phyloP scores from a whole-genome alignment of 2,329 filamentous ascomycete species.

The Microsporum audouinii region DNA sequence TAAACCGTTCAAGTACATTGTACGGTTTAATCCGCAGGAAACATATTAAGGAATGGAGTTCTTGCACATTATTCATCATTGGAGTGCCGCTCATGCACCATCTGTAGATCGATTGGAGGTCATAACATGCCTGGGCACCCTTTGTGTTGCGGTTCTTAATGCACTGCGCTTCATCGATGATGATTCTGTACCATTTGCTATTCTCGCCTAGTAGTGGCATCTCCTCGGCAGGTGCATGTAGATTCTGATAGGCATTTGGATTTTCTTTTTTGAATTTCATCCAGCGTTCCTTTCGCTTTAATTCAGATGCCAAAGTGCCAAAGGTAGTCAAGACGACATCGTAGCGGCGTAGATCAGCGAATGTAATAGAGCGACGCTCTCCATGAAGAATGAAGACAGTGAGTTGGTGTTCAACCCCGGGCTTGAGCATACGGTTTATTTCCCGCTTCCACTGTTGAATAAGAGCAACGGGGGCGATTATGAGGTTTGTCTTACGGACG shows the following conservation, averaged over 20 bases:
- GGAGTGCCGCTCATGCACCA: constrained; percentile 73
- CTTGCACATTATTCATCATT: constrained; percentile 76
- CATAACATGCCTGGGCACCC: constrained; percentile 48
- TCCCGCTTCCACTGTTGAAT: constrained; percentile 78
- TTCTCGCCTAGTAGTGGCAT: constrained; percentile 51
- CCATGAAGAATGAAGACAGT: constrained; percentile 60
- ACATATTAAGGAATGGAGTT: constrained; percentile 64
- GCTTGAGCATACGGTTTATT: constrained; percentile 57
- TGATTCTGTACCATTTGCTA: constrained; percentile 55
- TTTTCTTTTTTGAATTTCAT: constrained; percentile 40
- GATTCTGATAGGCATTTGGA: constrained; percentile 26
- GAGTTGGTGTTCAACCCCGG: constrained; percentile 41
- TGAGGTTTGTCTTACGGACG: constrained; percentile 62
- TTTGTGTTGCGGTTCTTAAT: constrained; percentile 65
- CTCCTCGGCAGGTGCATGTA: constrained; percentile 25
- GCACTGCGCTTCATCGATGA: constrained; percentile 69
- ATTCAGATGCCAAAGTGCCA: constrained; percentile 57
- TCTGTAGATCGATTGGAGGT: constrained; percentile 50
- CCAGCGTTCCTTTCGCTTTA: constrained; percentile 48
- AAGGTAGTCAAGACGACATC: constrained; percentile 74
- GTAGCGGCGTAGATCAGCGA: constrained; percentile 49
- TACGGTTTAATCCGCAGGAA: constrained; percentile 73
- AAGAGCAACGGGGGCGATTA: constrained; percentile 68
- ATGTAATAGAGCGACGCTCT: constrained; percentile 45
- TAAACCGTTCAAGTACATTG: constrained; percentile 52